Conservation (phyloP, 805 yeast genomes). For the Lipomyces starkeyi region DNA sequence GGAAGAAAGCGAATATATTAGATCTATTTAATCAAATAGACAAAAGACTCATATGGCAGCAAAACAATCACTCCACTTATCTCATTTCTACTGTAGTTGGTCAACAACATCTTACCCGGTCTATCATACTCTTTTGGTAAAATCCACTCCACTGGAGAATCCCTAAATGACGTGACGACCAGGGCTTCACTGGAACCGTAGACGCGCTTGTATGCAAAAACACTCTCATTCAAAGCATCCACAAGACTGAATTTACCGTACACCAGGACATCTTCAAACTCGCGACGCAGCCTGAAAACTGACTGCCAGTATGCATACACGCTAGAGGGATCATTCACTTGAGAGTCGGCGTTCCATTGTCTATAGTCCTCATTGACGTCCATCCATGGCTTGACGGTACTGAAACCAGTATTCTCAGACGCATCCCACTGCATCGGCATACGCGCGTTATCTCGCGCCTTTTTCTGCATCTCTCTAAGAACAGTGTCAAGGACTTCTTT, state of each 20-base stretch:
- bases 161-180: conserved; percentile 11
- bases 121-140: conserved; percentile 10
- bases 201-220: conserved; percentile 16
- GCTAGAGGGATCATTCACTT: conserved; percentile 54
- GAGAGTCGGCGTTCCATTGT: conserved; percentile 56
- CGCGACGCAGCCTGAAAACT: conserved; percentile 53
- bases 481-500: neutral
- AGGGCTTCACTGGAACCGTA: conserved; percentile 11
- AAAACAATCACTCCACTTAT: conserved; percentile 4
- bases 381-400: conserved; percentile 58
- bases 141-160: conserved; percentile 4
- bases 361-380: conserved; percentile 55
- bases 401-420: conserved; percentile 50
- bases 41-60: conserved; percentile 21
- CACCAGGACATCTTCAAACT: conserved; percentile 51
- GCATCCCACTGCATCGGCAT: conserved; percentile 61
- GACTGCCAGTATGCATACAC: conserved; percentile 55
- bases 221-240: conserved; percentile 43
- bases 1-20: no score
- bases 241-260: conserved; percentile 54
- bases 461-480: conserved; percentile 41
- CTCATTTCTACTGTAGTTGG: conserved; percentile 5
- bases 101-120: conserved; percentile 12
- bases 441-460: conserved; percentile 60
- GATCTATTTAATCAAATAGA: neutral